Evolutionary conservation across 169 alveolate species (phyloP), one percentile per base, ranked within the genome.

Genomic region (Perkinsus chesapeaki): DNA sequence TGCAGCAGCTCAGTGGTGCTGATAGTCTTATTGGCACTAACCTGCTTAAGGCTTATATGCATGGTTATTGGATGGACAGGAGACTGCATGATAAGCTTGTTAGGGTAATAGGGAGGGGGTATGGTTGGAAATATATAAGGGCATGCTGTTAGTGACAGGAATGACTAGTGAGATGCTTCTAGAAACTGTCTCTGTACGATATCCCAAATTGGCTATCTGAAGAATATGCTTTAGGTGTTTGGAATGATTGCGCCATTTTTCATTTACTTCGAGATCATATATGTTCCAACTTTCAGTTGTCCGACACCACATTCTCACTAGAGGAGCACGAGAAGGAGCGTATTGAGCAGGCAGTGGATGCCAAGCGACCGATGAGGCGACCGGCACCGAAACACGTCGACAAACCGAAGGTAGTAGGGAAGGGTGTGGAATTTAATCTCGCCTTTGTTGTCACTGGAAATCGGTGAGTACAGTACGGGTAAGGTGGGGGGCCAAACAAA

Each of bases 1-100:
- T 98, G 39, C 97, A 97, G 47, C 95, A 97, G 95, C 94, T 97
- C 47, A 60, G 82, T 16, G 97, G 97, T 7, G 98, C 98, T 47
- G 96, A 96, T 91, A 96, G 97, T 94, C 95, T 97, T 38, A 96
- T 97, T 20, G 99, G 98, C 20, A 97, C 98, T 37, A 95, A 96
- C 27, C 94, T 96, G 96, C 92, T 98, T 38, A 97, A 96, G 92
- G 97, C 98, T 12, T 97, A 97, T 96, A 95, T 97, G 96, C 98
- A 98, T 95, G 99, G 99, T 37, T 98, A 95, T 94, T 96, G 97
- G 93, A 97, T 98, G 94, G 98, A 96, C 82, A 93, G 96, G 93
- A 97, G 96, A 94, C 95, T 97, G 72, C 97, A 97, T 95, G 94
- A 96, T 72, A 97, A 97, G 94, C 96, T 98, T 38, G 94, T 60